Evolutionary conservation across 1,139 yeast genomes (phyloP).

Genomic region (Magnusiomyces fungicola): DNA sequence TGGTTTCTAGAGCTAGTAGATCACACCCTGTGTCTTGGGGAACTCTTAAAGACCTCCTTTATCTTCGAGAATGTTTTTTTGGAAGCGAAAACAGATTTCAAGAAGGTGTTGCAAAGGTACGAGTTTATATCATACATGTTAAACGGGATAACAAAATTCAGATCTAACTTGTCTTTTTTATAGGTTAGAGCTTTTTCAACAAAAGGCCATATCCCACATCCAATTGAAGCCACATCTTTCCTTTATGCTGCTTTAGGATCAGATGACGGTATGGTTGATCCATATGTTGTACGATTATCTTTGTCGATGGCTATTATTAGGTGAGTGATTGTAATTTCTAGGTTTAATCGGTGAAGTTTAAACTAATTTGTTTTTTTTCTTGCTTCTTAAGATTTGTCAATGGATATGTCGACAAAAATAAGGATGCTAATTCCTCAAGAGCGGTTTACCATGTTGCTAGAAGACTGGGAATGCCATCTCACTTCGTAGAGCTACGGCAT

Average conservation of each 20-base stretch:
- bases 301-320: conserved; percentile 67
- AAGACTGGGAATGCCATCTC: conserved; percentile 61
- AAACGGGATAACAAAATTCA: too few relatives aligned
- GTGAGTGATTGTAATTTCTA: too few relatives aligned
- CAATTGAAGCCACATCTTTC: conserved; percentile 66
- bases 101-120: background rate
- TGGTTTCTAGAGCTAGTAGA: too few relatives aligned
- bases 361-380: too few relatives aligned
- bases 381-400: conserved; percentile 92
- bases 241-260: conserved; percentile 47
- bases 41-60: background rate
- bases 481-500: conserved; percentile 87
- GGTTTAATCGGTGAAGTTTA: too few relatives aligned
- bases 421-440: conserved; percentile 68
- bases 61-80: background rate
- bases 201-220: conserved; percentile 69
- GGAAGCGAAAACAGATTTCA: background rate
- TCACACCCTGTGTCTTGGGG: too few relatives aligned
- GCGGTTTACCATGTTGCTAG: conserved; percentile 73
- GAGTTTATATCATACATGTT: too few relatives aligned
- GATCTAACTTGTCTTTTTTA: conserved; percentile 54
- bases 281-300: conserved; percentile 39
- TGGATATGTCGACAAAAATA: conserved; percentile 82
- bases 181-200: conserved; percentile 54
- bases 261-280: conserved; percentile 36